These are phyloP conservation scores for Pythium phragmitis DNA, from an alignment of 352 stramenopile genomes.

Conservation along the genomic window DNA sequence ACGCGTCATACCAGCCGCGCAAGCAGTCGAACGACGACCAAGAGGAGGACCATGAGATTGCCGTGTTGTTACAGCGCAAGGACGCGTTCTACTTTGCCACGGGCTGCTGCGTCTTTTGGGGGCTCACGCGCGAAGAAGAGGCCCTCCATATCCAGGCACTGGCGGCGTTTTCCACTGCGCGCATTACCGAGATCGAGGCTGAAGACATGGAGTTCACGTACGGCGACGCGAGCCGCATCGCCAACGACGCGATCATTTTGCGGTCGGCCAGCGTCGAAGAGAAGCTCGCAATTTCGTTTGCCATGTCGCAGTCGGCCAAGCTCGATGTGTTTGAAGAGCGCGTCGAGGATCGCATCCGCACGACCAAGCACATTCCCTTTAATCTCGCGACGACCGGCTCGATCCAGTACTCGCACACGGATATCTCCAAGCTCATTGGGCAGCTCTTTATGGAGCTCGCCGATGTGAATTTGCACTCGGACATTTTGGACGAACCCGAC, in stretches of 20 bases:
- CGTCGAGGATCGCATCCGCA: constrained; percentile 81
- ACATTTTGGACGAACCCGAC: constrained; percentile 92
- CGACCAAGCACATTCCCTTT: constrained; percentile 85
- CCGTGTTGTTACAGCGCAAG: constrained; percentile 38
- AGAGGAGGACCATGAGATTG: constrained; percentile 5
- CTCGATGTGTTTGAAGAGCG: constrained; percentile 91
- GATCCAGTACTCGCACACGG: constrained; percentile 85
- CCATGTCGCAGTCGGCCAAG: constrained; percentile 91
- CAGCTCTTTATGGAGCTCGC: constrained; percentile 87
- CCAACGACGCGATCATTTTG: constrained; percentile 84
- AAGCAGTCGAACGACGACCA: constrained; percentile 5
- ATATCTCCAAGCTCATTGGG: constrained; percentile 92
- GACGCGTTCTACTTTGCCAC: constrained; percentile 74
- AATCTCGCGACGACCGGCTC: constrained; percentile 83
- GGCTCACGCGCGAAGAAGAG: constrained; percentile 59
- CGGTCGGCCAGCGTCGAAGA: constrained; percentile 69
- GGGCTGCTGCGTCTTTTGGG: constrained; percentile 75
- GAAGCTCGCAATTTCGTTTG: constrained; percentile 90
- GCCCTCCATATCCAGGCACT: constrained; percentile 45
- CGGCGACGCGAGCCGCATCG: constrained; percentile 45
- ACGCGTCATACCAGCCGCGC: constrained; percentile 35
- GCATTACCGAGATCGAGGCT: constrained; percentile 48
- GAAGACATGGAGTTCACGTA: constrained; percentile 73
- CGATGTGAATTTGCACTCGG: constrained; percentile 93
- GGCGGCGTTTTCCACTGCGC: constrained; percentile 43